These are phyloP conservation scores for Trichoderma sp. DNA, from an alignment of 2,329 filamentous ascomycete species.

Conservation along the genomic window DNA sequence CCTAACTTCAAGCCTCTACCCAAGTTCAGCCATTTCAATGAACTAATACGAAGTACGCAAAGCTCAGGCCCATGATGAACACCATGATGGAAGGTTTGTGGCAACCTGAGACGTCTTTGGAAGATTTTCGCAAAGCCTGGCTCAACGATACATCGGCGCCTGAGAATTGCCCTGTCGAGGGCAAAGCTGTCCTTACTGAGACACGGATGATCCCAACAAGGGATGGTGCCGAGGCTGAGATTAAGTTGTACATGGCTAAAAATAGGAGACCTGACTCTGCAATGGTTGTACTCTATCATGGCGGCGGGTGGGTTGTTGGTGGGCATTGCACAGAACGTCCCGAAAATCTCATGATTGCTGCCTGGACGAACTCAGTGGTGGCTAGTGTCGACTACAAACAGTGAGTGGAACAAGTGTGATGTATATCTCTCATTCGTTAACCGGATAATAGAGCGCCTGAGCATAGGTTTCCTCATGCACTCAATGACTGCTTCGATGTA, in stretches of 20 bases:
- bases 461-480: neutral
- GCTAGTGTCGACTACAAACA: neutral
- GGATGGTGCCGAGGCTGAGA: too few relatives aligned
- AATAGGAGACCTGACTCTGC: too few relatives aligned
- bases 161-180: neutral
- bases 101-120: neutral
- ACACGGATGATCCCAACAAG: too few relatives aligned
- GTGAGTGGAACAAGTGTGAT: neutral
- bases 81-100: slow-evolving; percentile 4
- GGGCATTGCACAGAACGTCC: neutral
- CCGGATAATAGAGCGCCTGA: neutral
- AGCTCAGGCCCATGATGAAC: neutral
- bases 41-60: neutral
- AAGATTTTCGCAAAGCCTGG: slow-evolving; percentile 11
- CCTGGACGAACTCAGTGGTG: slow-evolving; percentile 2
- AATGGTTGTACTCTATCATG: neutral
- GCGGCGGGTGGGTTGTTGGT: slow-evolving; percentile 3
- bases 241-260: too few relatives aligned
- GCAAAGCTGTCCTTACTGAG: too few relatives aligned
- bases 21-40: neutral
- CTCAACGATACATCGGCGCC: neutral
- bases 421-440: neutral
- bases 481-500: neutral
- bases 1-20: neutral
- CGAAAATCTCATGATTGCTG: slow-evolving; percentile 7